Evolutionary conservation across 352 stramenopile genomes (phyloP), one percentile per base, ranked within the genome.

Genomic region (Pythium sukuiense): DNA sequence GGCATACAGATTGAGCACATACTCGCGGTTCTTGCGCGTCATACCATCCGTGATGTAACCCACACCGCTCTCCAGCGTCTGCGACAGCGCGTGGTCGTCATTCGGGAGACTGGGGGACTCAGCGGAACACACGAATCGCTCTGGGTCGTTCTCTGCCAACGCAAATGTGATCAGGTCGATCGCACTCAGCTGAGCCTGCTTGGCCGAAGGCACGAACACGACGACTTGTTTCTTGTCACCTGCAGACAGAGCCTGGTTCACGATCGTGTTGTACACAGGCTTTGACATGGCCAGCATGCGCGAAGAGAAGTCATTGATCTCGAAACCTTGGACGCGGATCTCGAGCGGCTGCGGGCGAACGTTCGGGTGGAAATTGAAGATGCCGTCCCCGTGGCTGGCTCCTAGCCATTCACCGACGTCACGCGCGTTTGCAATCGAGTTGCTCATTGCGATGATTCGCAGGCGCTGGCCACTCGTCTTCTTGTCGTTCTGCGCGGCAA

Each of bases 161-260:
- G 92, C 90, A 83, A 99, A 99, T 20, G 96, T 99, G 70, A 99
- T 97, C 48, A 99, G 69, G 78, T 99, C 98, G 71, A 99, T 99
- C 5, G 97, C 97, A 14, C 93, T 99, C 24, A 99, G 80, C 74
- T 99, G 97, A 29, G 96, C 96, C 76, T 99, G 98, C 74, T 98
- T 98, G 26, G 91, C 83, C 16, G 97, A 99, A 11, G 98, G 97
- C 33, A 99, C 97, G 76, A 99, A 99, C 39, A 99, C 85, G 12
- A 99, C 79, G 0, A 88, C 88, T 29, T 89, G 92, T 69, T 98
- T 97, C 41, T 89, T 88, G 61, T 59, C 33, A n/a, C 63, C 57
- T 16, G 20, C 41, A 12, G 64, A 55, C 4, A 59, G 16, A 4
- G 80, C 76, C 68, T 99, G 93, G 49, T 89, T 88, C 30, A 83